A percentile compares a stretch with the other conserved stretches of the same genome.
Conservation (phyloP, 768 basidiomycete species). For the Pluteus cervinus region DNA sequence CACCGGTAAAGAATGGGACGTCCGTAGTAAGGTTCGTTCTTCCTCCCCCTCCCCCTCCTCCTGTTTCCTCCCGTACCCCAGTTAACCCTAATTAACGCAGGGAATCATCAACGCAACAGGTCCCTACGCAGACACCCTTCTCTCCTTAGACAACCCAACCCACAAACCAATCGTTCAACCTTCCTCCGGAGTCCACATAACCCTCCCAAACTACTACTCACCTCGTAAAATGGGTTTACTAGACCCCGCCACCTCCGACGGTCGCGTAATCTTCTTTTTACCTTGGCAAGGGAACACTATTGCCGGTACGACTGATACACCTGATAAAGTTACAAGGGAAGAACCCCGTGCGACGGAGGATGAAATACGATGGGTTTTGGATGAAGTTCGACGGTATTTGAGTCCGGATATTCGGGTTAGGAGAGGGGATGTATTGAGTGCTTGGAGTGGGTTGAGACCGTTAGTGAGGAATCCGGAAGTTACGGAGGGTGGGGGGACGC, state of each 20-base stretch:
- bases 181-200: constrained; percentile 92
- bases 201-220: constrained; percentile 94
- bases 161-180: constrained; percentile 89
- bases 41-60: background rate
- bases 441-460: constrained; percentile 91
- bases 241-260: constrained; percentile 93
- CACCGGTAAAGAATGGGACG: constrained; percentile 76
- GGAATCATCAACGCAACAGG: constrained; percentile 97
- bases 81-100: constrained; percentile 24
- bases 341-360: constrained; percentile 86
- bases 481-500: constrained; percentile 43
- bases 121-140: constrained; percentile 83
- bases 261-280: constrained; percentile 97
- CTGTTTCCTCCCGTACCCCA: background rate
- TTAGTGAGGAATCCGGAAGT: constrained; percentile 82
- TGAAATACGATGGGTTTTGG: constrained; percentile 94
- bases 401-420: constrained; percentile 90
- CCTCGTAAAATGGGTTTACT: constrained; percentile 93
- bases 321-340: constrained; percentile 57
- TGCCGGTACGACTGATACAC: constrained; percentile 92
- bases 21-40: constrained; percentile 64
- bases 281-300: constrained; percentile 99
- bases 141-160: constrained; percentile 70
- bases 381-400: constrained; percentile 87
- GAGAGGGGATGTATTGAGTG: constrained; percentile 90